phyloP scores from a whole-genome alignment of 225 moss, liverwort and hornwort species.

The Marchantia polymorpha region DNA sequence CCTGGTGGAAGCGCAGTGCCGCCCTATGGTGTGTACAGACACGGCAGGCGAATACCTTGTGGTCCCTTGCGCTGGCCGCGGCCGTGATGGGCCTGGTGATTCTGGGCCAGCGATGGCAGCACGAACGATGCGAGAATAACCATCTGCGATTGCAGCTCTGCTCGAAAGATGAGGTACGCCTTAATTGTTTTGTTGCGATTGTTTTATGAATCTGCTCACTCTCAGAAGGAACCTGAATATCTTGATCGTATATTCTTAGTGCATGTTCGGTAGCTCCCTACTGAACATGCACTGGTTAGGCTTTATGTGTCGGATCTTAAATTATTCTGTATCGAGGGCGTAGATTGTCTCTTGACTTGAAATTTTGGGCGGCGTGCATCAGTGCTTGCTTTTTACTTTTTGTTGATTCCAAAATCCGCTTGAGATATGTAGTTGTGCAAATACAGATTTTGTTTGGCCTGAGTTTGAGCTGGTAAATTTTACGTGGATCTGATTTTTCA shows the following conservation, averaged over 20 bases:
- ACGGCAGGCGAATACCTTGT: constrained; percentile 78
- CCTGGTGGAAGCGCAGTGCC: constrained; percentile 88
- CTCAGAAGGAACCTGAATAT: too few species aligned
- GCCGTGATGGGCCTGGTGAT: constrained; percentile 96
- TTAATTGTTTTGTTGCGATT: not conserved
- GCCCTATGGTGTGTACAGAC: constrained; percentile 68
- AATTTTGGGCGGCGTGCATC: too few species aligned
- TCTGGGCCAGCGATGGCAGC: constrained; percentile 97
- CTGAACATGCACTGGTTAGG: too few species aligned
- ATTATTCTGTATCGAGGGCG: too few species aligned
- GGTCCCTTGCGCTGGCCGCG: constrained; percentile 91
- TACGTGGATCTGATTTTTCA: not conserved
- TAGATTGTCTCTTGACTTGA: too few species aligned
- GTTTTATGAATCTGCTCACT: not conserved
- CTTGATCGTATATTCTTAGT: too few species aligned
- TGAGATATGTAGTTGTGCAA: too few species aligned
- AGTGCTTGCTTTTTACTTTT: too few species aligned
- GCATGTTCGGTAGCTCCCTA: too few species aligned
- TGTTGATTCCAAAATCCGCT: too few species aligned
- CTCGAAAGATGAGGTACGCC: constrained; percentile 79
- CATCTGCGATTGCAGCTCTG: constrained; percentile 89
- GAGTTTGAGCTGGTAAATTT: not conserved
- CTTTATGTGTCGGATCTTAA: too few species aligned
- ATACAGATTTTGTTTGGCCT: not conserved
- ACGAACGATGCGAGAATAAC: constrained; percentile 86